A percentile compares a stretch with the other conserved stretches of the same genome.
These are phyloP conservation scores for Dothidotthia symphoricarpi DNA, from an alignment of 2,329 filamentous ascomycete species.

Conservation along the genomic window DNA sequence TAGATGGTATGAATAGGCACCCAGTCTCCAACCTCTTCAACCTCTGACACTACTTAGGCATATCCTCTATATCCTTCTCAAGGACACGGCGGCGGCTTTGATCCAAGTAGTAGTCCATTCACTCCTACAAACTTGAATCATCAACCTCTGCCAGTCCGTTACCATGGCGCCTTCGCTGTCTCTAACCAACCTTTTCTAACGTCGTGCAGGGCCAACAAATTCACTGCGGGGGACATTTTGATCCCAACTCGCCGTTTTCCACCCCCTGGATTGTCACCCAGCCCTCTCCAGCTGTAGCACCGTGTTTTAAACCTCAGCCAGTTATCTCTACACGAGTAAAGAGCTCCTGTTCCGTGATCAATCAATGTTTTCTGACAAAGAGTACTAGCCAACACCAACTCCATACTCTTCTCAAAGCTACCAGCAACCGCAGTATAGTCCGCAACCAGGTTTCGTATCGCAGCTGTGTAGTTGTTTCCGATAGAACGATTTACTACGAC, in stretches of 20 bases:
- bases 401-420: slow-evolving; percentile 6
- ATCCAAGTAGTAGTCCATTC: slow-evolving; percentile 15
- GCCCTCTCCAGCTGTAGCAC: slow-evolving; percentile 7
- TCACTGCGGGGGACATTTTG: slow-evolving; percentile 17
- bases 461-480: slow-evolving; percentile 18
- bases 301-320: slow-evolving; percentile 8
- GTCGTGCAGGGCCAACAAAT: slow-evolving; percentile 1
- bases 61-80: slow-evolving; percentile 10
- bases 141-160: no score
- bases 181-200: no score
- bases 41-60: slow-evolving; percentile 15
- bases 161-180: no score
- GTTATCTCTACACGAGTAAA: slow-evolving; percentile 13
- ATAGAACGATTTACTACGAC: neutral
- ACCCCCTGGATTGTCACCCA: slow-evolving; percentile 7
- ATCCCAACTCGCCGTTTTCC: slow-evolving; percentile 13
- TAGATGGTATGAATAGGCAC: slow-evolving; percentile 25
- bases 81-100: slow-evolving; percentile 24
- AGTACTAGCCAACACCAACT: slow-evolving; percentile 6
- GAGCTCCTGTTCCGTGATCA: no score
- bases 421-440: slow-evolving; percentile 9
- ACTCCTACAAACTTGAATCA: slow-evolving; percentile 5
- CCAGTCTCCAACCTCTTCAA: no score
- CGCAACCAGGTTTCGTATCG: slow-evolving; percentile 15
- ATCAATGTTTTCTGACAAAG: neutral